These are phyloP conservation scores for Lasiodiplodia citricola DNA, from an alignment of 2,329 filamentous ascomycete species.

Conservation along the genomic window DNA sequence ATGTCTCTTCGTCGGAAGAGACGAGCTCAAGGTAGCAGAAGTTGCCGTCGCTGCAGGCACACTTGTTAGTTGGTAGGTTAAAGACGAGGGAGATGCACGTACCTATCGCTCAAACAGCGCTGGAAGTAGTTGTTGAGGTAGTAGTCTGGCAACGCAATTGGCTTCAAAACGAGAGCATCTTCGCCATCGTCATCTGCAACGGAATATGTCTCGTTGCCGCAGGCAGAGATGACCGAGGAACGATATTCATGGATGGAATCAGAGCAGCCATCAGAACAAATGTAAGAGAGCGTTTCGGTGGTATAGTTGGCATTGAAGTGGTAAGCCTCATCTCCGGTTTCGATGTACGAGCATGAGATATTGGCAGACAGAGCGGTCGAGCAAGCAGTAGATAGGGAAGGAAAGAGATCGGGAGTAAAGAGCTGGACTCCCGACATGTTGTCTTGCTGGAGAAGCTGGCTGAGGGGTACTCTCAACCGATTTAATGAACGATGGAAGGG, in stretches of 20 bases:
- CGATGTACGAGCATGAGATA: not conserved
- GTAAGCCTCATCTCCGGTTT: not conserved
- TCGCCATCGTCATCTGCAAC: not conserved
- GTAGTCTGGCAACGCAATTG: not conserved
- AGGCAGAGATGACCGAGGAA: not conserved
- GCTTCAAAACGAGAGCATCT: not conserved
- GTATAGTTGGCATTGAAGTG: not conserved
- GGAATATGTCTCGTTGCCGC: not conserved
- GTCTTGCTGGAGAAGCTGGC: too few relatives aligned
- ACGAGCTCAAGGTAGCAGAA: not conserved
- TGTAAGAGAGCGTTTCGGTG: not conserved
- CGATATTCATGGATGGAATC: not conserved
- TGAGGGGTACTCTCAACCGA: too few relatives aligned
- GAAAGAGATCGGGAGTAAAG: not conserved
- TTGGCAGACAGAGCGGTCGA: not conserved
- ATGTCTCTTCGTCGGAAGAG: not conserved
- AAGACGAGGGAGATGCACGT: not conserved
- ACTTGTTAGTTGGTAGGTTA: too few relatives aligned
- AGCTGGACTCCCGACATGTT: not conserved
- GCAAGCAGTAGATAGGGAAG: not conserved
- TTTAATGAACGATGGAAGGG: not conserved
- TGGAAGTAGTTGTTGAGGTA: not conserved
- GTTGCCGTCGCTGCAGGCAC: too few relatives aligned
- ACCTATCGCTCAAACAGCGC: not conserved
- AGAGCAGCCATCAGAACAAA: not conserved